A percentile compares a stretch with the other conserved stretches of the same genome.
Evolutionary conservation across 1,139 yeast genomes (phyloP).

Genomic region (Eremothecium coryli): DNA sequence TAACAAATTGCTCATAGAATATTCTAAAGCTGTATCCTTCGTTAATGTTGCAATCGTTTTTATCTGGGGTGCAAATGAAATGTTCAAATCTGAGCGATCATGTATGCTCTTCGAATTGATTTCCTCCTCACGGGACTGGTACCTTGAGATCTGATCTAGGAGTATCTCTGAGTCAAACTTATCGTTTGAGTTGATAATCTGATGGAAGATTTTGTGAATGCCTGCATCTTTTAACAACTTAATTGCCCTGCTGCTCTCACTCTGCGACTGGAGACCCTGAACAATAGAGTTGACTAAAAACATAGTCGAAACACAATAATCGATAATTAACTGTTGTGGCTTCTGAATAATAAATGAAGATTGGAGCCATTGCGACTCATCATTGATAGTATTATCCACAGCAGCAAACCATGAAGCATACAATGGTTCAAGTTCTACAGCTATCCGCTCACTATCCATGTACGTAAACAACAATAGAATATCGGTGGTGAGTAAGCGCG

Average conservation of each 20-base stretch:
- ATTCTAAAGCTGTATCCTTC: slow-evolving; percentile 21
- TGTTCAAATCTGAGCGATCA: slow-evolving; percentile 4
- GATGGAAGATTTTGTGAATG: slow-evolving; percentile 11
- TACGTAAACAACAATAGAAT: slow-evolving; percentile 21
- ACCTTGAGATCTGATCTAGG: slow-evolving; percentile 50
- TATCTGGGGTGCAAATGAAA: slow-evolving; percentile 16
- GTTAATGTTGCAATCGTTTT: slow-evolving; percentile 17
- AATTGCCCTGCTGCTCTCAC: slow-evolving; percentile 13
- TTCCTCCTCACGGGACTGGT: slow-evolving; percentile 43
- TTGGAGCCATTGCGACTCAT: slow-evolving; percentile 2
- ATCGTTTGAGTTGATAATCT: slow-evolving; percentile 12
- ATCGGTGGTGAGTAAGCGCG: slow-evolving; percentile 18
- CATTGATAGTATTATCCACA: slow-evolving; percentile 4
- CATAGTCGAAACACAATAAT: slow-evolving; percentile 17
- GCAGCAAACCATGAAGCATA: slow-evolving; percentile 7
- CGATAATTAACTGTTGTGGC: slow-evolving; percentile 12
- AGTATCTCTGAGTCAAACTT: slow-evolving; percentile 47
- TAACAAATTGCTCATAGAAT: slow-evolving; percentile 17
- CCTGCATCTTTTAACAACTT: slow-evolving; percentile 16
- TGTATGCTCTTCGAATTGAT: slow-evolving; percentile 41
- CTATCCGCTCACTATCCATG: slow-evolving; percentile 4
- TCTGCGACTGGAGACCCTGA: slow-evolving; percentile 17
- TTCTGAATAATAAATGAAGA: slow-evolving; percentile 8
- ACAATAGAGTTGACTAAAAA: slow-evolving; percentile 23
- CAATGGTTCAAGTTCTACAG: slow-evolving; percentile 10